These are phyloP conservation scores for Geranium incanum DNA, from an alignment of 441 rosid genomes.

Conservation along the genomic window DNA sequence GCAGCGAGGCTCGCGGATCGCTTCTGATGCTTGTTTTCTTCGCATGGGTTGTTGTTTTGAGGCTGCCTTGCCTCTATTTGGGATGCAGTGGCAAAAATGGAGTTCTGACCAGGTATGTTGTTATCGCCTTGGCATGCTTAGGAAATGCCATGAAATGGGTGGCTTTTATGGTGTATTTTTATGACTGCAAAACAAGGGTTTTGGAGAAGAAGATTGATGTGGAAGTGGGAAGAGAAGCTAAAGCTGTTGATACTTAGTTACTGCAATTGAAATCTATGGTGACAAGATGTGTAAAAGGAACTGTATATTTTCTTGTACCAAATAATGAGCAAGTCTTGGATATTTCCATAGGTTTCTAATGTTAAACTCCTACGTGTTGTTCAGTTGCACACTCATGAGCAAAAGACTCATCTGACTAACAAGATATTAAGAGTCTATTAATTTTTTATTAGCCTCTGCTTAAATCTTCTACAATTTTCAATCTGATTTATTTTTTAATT, in stretches of 20 bases:
- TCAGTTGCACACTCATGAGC: no score
- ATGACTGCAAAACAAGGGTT: conserved; percentile 26
- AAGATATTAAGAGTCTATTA: no score
- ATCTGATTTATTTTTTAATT: no score
- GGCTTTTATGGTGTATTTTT: conserved; percentile 22
- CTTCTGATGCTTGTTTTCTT: conserved; percentile 23
- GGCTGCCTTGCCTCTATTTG: conserved; percentile 19
- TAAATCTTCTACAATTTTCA: no score
- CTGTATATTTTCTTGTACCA: no score
- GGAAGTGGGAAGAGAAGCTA: conserved; percentile 21
- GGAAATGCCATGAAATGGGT: conserved; percentile 29
- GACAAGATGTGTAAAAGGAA: background rate
- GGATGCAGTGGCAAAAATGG: conserved; percentile 8
- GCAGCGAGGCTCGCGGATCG: conserved; percentile 16
- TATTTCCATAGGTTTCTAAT: no score
- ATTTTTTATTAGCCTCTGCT: no score
- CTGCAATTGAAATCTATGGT: background rate
- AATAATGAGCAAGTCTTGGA: no score
- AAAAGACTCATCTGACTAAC: no score
- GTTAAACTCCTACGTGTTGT: no score
- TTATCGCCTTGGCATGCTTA: conserved; percentile 8
- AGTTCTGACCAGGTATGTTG: background rate
- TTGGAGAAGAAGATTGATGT: conserved; percentile 28
- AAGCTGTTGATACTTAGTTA: background rate
- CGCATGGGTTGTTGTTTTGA: conserved; percentile 17